These are phyloP conservation scores for Xanthoconium purpureum DNA, from an alignment of 768 basidiomycete species.

Conservation along the genomic window DNA sequence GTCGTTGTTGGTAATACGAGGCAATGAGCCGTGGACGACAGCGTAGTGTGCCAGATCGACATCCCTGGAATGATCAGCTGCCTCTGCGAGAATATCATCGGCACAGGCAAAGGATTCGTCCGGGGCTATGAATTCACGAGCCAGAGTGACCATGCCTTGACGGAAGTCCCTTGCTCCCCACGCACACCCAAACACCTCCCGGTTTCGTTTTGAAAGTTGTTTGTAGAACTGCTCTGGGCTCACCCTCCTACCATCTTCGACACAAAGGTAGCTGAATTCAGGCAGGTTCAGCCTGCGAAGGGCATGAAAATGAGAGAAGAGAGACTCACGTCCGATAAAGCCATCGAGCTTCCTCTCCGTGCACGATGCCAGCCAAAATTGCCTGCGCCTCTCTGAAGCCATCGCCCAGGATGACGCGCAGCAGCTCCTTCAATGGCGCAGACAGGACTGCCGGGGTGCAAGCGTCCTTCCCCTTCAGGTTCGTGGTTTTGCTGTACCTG, in stretches of 20 bases:
- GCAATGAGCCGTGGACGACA: not conserved
- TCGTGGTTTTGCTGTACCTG: conserved; percentile 11
- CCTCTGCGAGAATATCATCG: too few species aligned
- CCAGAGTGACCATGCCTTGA: conserved; percentile 1
- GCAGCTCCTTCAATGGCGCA: not conserved
- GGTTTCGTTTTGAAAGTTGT: not conserved
- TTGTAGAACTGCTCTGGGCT: not conserved
- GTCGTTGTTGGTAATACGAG: not conserved
- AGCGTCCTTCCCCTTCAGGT: conserved; percentile 1
- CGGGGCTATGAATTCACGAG: not conserved
- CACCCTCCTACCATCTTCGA: not conserved
- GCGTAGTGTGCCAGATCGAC: conserved; percentile 4
- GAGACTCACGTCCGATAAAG: not conserved
- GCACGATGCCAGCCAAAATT: not conserved
- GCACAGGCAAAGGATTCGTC: not conserved
- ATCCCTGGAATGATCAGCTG: not conserved
- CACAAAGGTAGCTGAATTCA: not conserved
- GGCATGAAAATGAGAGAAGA: not conserved
- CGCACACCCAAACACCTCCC: not conserved
- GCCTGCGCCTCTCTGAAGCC: conserved; percentile 6
- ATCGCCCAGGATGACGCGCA: conserved; percentile 1
- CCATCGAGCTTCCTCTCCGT: not conserved
- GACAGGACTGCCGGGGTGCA: conserved; percentile 3
- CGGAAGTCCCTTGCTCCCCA: not conserved
- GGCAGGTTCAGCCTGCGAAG: not conserved